Evolutionary conservation across 2,329 filamentous ascomycete genomes (phyloP).

Genomic region (Fusarium equiseti): DNA sequence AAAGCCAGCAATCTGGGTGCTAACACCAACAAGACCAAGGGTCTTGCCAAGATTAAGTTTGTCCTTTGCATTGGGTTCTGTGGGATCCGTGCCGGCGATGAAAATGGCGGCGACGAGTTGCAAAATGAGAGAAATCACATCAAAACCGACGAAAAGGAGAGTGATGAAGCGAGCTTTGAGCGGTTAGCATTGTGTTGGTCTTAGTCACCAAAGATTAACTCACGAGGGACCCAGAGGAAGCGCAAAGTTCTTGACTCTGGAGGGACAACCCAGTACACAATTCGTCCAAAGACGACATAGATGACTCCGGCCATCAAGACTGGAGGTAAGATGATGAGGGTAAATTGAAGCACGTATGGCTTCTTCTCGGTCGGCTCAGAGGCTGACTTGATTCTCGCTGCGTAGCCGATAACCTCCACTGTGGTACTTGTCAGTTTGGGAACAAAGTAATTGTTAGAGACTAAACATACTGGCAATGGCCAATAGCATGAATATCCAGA

Average conservation of each 20-base stretch:
- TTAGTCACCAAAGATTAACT: neutral
- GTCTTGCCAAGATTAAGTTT: constrained; percentile 36
- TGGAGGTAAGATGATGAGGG: constrained; percentile 38
- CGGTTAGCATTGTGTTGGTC: neutral
- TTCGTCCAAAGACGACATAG: constrained; percentile 43
- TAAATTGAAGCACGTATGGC: constrained; percentile 41
- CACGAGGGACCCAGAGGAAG: constrained; percentile 43
- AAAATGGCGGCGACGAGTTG: constrained; percentile 56
- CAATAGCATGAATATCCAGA: constrained; percentile 38
- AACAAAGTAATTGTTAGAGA: accelerated
- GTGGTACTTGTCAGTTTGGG: neutral
- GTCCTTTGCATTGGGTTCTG: constrained; percentile 49
- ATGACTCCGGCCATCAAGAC: constrained; percentile 46
- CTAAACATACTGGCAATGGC: constrained; percentile 31
- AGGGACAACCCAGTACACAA: constrained; percentile 43
- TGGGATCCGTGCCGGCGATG: constrained; percentile 53
- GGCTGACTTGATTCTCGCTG: constrained; percentile 30
- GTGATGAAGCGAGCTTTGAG: constrained; percentile 46
- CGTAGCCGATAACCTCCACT: constrained; percentile 41
- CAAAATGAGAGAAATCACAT: constrained; percentile 54
- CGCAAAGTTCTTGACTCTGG: constrained; percentile 32
- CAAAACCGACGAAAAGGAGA: constrained; percentile 57
- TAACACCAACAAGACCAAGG: constrained; percentile 38
- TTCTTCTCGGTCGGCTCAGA: constrained; percentile 27
- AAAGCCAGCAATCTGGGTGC: constrained; percentile 59